phyloP scores from a whole-genome alignment of 2,329 filamentous ascomycete genomes.

The Colletotrichum godetiae region DNA sequence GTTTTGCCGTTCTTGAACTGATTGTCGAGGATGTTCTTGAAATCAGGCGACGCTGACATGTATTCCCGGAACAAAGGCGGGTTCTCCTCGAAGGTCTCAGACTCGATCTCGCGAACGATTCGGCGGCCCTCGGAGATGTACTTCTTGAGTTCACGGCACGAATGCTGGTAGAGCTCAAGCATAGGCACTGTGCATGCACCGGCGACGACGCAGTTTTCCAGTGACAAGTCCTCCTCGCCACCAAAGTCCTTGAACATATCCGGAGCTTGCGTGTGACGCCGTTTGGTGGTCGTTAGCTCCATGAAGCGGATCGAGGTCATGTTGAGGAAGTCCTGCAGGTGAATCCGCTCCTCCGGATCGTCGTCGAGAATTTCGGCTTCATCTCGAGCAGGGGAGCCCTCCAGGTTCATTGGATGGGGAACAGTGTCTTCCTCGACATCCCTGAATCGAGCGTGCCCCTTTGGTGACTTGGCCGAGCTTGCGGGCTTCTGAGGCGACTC shows the following conservation, averaged over 20 bases:
- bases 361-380: constrained; percentile 58
- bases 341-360: constrained; percentile 73
- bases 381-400: constrained; percentile 53
- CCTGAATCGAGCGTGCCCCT: constrained; percentile 65
- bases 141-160: constrained; percentile 93
- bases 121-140: constrained; percentile 94
- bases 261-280: constrained; percentile 83
- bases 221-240: constrained; percentile 63
- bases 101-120: constrained; percentile 91
- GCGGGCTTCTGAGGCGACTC: constrained; percentile 59
- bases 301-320: constrained; percentile 98
- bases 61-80: constrained; percentile 94
- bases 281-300: constrained; percentile 96
- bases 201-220: constrained; percentile 86
- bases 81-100: constrained; percentile 88
- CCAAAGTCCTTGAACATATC: constrained; percentile 54
- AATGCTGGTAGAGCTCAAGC: constrained; percentile 94
- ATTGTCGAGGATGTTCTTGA: constrained; percentile 90
- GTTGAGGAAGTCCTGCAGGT: constrained; percentile 91
- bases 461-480: constrained; percentile 64
- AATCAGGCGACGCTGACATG: constrained; percentile 83
- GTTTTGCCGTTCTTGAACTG: constrained; percentile 99
- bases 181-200: constrained; percentile 92
- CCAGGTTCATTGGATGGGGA: constrained; percentile 54
- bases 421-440: constrained; percentile 61